Conservation (phyloP, 495 filamentous ascomycete genomes). For the Xylaria cubensis region DNA sequence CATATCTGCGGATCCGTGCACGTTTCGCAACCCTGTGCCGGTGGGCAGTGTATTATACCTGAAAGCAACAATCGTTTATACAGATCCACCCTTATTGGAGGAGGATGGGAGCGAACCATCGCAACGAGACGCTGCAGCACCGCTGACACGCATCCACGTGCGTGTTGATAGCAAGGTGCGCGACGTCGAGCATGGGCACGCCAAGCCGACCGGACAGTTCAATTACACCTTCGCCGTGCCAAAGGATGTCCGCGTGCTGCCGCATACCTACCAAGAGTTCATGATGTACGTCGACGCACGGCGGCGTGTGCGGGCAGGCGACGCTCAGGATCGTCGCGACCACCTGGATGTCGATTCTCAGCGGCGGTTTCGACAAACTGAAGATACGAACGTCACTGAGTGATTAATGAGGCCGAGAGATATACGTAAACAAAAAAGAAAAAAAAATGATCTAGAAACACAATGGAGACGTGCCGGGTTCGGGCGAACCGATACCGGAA, state of each 20-base stretch:
- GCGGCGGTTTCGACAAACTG: slow-evolving; percentile 15
- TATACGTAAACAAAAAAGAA: background rate
- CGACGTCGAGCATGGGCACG: slow-evolving; percentile 76
- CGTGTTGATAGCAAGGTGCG: slow-evolving; percentile 78
- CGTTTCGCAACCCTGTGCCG: slow-evolving; percentile 84
- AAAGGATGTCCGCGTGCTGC: slow-evolving; percentile 75
- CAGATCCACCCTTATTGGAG: slow-evolving; percentile 65
- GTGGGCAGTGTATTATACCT: slow-evolving; percentile 84
- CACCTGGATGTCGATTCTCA: slow-evolving; percentile 21
- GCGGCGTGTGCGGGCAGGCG: slow-evolving; percentile 56
- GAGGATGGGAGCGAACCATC: slow-evolving; percentile 45
- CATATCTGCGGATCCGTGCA: slow-evolving; percentile 77
- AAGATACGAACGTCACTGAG: slow-evolving; percentile 37
- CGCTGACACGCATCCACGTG: slow-evolving; percentile 72
- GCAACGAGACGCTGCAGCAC: slow-evolving; percentile 42
- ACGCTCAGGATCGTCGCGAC: slow-evolving; percentile 37
- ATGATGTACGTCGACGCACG: slow-evolving; percentile 82
- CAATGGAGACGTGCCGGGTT: background rate
- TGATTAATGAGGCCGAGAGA: slow-evolving; percentile 12
- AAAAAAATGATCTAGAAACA: too few species aligned
- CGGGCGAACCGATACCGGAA: background rate
- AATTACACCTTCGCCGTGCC: slow-evolving; percentile 85
- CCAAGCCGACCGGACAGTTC: slow-evolving; percentile 80
- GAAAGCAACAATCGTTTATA: slow-evolving; percentile 78
- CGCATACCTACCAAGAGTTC: slow-evolving; percentile 75